Base-by-base conservation (phyloP, 257 asterid genomes). In the Rauvolfia tetraphylla region DNA sequence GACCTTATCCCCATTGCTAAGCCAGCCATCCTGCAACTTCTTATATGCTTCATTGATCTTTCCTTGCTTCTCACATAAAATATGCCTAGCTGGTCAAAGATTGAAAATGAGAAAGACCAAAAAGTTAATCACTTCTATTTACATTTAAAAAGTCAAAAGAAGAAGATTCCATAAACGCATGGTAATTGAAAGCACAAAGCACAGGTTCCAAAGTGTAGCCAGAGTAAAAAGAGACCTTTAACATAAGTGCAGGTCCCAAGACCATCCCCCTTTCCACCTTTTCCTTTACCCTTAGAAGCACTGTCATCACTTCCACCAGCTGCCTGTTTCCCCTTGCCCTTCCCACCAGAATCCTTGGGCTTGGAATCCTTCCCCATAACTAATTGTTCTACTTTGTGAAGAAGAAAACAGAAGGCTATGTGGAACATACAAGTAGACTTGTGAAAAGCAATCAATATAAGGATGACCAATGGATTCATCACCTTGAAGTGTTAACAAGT, bases 21-120 rank as follows among this genome's bases (percentile, higher is more conserved):
- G 96, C 99, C 99, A 95, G 67, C 99, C 99, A 78, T 95, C 99
- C 76, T 93, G 97, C 46, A 95, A 87, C 85, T 90, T 93, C 90
- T 95, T 95, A 81, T 93, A 95, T 63, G 99, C 99, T 81, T 95
- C 99, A 79, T 93, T 93, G 78, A 93, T 95, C 88, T 93, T 95
- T 73, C 97, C 97, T 89, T 95, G 98, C 89, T 95, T 93, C 93
- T 95, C 98, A 81, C 98, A 95, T 84, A 95, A 85, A 70, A 95
- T 75, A 75, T 95, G 99, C 83, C 99, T 89, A 75, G 99, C 99
- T 95, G 87, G 76, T 83, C 76, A 76, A 72, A 65, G 12, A n/a
- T 39, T 9, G 2, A 65, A n/a, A 53, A 67, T 14, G 46, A 38
- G 61, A 69, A 31, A 31, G 49, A 22, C 51, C 10, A 6, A 20